Evolutionary conservation across 2,329 filamentous ascomycete species (phyloP), one percentile per base, ranked within the genome.

Genomic region (Lachnellula occidentalis): DNA sequence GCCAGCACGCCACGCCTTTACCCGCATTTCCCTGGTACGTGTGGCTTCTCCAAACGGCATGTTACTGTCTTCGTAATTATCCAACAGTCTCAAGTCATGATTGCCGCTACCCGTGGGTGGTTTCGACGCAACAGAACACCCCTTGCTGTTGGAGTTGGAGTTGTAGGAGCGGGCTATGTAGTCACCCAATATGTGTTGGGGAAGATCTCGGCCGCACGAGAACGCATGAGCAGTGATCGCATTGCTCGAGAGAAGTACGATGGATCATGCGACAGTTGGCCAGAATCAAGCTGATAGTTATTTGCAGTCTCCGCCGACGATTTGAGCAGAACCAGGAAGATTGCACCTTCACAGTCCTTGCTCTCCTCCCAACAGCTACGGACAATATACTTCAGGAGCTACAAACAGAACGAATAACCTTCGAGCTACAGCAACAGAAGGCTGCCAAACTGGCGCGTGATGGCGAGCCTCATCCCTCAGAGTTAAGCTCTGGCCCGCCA

Each of bases 281-380:
- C 19, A 43, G 22, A 7, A 31, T 14, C 12, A 31, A 45, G 22
- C 50, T 63, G 51, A 66, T 56, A 24, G 46, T 45, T 37, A 42
- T 31, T 22, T 34, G 27, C 66, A 97, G 92, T 72, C 82, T 99
- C 58, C 91, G 92, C 50, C 88, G 94, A 56, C 88, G 94, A 68
- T 99, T 99, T 74, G 90, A 97, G 72, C 94, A 99, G 73, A 99
- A 99, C 72, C 94, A 99, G 71, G 92, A 96, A 70, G 94, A 99
- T 73, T 99, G 94, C 74, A 96, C 92, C 47, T 96, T 95, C 70
- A 99, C 94, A 37, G 91, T 97, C 45, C 85, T 97, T n/a, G 94
- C 92, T 31, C 83, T 99, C 53, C 80, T 99, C 9, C 94, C 94
- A 4, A 95, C 92, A 34, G 89, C 91, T 6, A 92, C 92, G 22